phyloP scores from a whole-genome alignment of 1,284 basidiomycete species.

The Fistulinella cinereoalba region DNA sequence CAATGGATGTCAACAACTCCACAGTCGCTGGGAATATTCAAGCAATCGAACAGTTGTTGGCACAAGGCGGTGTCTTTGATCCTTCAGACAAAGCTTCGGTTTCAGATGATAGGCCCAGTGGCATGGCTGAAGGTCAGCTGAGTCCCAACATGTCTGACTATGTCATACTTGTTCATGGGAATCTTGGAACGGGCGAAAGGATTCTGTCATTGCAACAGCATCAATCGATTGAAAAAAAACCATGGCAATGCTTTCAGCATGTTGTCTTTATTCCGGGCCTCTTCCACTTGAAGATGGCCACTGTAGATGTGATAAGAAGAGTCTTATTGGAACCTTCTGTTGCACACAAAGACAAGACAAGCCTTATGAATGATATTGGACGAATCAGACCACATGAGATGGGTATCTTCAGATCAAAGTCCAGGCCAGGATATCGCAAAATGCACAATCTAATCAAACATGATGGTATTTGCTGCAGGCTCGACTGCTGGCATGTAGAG shows the following conservation, averaged over 20 bases:
- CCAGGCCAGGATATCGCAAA: background rate
- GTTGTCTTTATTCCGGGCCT: slow-evolving; percentile 26
- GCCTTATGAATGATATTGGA: slow-evolving; percentile 6
- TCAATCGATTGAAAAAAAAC: slow-evolving; percentile 13
- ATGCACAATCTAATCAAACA: slow-evolving; percentile 8
- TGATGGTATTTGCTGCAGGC: background rate
- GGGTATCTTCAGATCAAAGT: background rate
- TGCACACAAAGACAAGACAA: slow-evolving; percentile 3
- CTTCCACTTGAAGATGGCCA: slow-evolving; percentile 38
- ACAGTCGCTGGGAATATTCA: slow-evolving; percentile 2
- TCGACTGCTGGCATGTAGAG: slow-evolving; percentile 5
- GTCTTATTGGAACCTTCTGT: slow-evolving; percentile 12
- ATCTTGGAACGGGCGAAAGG: slow-evolving; percentile 25
- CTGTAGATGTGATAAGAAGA: slow-evolving; percentile 29
- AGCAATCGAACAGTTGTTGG: background rate
- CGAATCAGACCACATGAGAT: background rate
- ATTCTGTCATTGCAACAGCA: slow-evolving; percentile 5
- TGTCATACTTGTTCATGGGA: slow-evolving; percentile 26
- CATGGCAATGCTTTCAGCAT: slow-evolving; percentile 17
- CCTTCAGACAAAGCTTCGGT: background rate
- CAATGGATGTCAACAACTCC: slow-evolving; percentile 3
- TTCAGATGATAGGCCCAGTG: background rate
- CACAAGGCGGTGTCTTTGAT: background rate
- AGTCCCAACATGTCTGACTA: slow-evolving; percentile 13
- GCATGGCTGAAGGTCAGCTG: background rate